Conservation (phyloP, 495 filamentous ascomycete species). For the Cenococcum geophilum region DNA sequence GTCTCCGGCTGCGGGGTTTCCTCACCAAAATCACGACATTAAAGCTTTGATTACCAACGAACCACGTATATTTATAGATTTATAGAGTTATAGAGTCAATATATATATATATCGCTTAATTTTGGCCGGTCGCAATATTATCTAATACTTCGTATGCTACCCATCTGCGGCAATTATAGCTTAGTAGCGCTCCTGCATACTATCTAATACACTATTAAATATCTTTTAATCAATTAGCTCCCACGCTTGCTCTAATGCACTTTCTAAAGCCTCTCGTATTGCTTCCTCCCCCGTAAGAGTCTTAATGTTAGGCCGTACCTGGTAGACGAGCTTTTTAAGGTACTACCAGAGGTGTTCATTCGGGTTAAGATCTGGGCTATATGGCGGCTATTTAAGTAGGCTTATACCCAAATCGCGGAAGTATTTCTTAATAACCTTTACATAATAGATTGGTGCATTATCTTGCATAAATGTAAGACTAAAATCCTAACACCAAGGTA, state of each 20-base stretch:
- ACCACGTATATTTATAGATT: too few species aligned
- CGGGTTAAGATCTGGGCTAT: not conserved
- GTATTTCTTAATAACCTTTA: not conserved
- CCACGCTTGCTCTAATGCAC: not conserved
- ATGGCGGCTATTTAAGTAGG: not conserved
- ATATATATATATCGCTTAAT: too few species aligned
- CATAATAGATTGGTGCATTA: not conserved
- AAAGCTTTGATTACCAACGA: too few species aligned
- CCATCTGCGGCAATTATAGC: not conserved
- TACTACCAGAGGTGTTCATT: not conserved
- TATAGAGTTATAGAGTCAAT: too few species aligned
- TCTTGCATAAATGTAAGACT: not conserved
- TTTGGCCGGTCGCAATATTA: too few species aligned
- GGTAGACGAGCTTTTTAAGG: not conserved
- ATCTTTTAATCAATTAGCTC: not conserved
- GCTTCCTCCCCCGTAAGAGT: not conserved
- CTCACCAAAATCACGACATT: too few species aligned
- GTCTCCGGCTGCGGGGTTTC: too few species aligned
- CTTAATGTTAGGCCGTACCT: not conserved
- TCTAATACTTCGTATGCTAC: not conserved
- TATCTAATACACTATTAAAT: too few species aligned
- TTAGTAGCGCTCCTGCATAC: not conserved
- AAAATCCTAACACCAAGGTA: not conserved
- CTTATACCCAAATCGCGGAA: not conserved
- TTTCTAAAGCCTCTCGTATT: not conserved